Evolutionary conservation across 1,284 basidiomycete species (phyloP).

Genomic region (Naganishia sp.): DNA sequence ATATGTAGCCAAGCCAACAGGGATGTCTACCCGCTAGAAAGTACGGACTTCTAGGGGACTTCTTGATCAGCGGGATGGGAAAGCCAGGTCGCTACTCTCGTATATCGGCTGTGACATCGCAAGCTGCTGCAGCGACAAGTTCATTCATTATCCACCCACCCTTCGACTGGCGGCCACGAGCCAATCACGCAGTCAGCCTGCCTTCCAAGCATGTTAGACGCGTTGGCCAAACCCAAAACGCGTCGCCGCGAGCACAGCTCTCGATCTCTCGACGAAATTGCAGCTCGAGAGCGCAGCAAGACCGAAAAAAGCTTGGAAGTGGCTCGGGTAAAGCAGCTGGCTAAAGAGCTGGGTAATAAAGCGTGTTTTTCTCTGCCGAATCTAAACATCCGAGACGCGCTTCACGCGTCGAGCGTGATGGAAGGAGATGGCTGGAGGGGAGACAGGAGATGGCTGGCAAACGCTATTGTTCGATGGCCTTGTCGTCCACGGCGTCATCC

Average conservation of each 20-base stretch:
- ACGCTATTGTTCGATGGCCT: not conserved
- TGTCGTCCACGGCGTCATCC: not conserved
- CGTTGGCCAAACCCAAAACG: not conserved
- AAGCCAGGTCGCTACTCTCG: too few species aligned
- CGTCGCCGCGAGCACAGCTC: not conserved
- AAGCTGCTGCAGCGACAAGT: too few species aligned
- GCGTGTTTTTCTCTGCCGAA: too few species aligned
- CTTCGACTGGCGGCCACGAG: not conserved
- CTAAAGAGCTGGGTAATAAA: too few species aligned
- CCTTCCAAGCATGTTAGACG: not conserved
- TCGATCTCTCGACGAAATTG: not conserved
- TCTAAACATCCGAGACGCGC: too few species aligned
- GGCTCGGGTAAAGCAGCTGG: too few species aligned
- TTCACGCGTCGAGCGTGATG: not conserved
- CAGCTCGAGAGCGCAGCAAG: conserved; percentile 6
- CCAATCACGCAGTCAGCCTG: not conserved
- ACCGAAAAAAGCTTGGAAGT: not conserved
- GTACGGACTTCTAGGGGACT: too few species aligned
- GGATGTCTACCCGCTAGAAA: too few species aligned
- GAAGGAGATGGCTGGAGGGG: not conserved
- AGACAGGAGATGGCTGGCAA: not conserved
- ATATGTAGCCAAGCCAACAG: too few species aligned
- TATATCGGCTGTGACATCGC: too few species aligned
- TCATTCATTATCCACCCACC: too few species aligned
- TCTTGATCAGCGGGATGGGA: too few species aligned